These are phyloP conservation scores for Centaurea solstitialis DNA, from an alignment of 129 eudicot genomes.

Conservation along the genomic window DNA sequence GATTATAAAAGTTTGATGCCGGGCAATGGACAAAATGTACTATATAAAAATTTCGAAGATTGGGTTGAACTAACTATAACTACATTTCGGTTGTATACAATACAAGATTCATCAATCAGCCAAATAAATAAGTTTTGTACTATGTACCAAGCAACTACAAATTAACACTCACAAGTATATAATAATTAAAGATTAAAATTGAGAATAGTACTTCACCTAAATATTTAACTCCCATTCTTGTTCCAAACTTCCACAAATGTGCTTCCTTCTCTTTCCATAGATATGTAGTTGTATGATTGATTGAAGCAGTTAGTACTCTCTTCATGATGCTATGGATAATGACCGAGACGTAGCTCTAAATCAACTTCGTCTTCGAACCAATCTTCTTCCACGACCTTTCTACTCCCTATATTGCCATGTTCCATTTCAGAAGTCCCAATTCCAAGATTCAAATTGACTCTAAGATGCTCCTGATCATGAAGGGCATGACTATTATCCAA, in stretches of 20 bases:
- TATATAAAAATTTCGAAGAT: neutral
- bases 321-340: constrained; percentile 32
- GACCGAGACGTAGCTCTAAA: constrained; percentile 84
- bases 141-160: constrained; percentile 27
- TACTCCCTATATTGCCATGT: neutral
- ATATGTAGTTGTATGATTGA: constrained; percentile 2
- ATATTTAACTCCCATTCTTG: constrained; percentile 14
- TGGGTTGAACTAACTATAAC: neutral
- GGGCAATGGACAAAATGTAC: neutral
- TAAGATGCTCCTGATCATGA: constrained; percentile 25
- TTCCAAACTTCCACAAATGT: constrained; percentile 8
- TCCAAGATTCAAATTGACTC: constrained; percentile 44
- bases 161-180: constrained; percentile 9
- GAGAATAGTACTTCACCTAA: constrained; percentile 32
- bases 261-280: constrained; percentile 15
- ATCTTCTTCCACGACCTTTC: constrained; percentile 34
- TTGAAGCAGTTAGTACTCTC: neutral
- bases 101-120: constrained; percentile 18
- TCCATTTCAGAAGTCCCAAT: constrained; percentile 38
- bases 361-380: constrained; percentile 48
- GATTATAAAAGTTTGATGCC: neutral
- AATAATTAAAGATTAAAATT: constrained; percentile 8
- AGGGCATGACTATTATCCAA: constrained; percentile 5
- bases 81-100: constrained; percentile 1
- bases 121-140: constrained; percentile 12